phyloP scores from a whole-genome alignment of 805 yeast genomes.

The Wickerhamiella azyma region DNA sequence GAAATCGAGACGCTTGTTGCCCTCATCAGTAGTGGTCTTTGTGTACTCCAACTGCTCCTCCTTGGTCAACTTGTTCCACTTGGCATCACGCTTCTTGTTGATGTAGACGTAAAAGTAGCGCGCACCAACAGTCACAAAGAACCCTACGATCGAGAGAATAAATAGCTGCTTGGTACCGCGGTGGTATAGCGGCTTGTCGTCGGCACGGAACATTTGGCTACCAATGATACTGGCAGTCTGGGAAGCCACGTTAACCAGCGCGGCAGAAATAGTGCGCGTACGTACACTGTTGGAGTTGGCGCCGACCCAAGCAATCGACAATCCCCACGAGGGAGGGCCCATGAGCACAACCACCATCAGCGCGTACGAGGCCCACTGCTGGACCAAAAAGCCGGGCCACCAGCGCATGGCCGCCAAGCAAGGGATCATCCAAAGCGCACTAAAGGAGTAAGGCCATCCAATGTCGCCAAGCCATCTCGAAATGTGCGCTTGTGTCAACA shows the following conservation, averaged over 20 bases:
- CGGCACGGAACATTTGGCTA: constrained; percentile 41
- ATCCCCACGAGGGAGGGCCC: constrained; percentile 20
- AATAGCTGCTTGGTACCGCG: constrained; percentile 35
- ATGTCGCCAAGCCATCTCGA: constrained; percentile 1
- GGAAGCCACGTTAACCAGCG: constrained; percentile 49
- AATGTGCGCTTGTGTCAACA: constrained; percentile 6
- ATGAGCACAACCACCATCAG: constrained; percentile 20
- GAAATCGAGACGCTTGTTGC: constrained; percentile 46
- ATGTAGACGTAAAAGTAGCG: constrained; percentile 25
- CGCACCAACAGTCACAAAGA: constrained; percentile 16
- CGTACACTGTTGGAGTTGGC: constrained; percentile 48
- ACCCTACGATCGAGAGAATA: constrained; percentile 16
- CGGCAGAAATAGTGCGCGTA: constrained; percentile 49
- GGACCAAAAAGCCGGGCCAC: constrained; percentile 18
- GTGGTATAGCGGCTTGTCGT: constrained; percentile 46
- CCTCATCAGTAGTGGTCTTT: constrained; percentile 35
- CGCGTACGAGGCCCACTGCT: constrained; percentile 23
- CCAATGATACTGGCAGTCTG: constrained; percentile 45
- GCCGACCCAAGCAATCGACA: constrained; percentile 36
- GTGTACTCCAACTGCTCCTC: constrained; percentile 40
- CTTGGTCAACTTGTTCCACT: constrained; percentile 38
- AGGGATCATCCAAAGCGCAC: constrained; percentile 16
- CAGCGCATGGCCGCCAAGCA: constrained; percentile 16
- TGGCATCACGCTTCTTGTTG: constrained; percentile 27
- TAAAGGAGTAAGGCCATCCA: constrained; percentile 9